These are phyloP conservation scores for Angophora floribunda DNA, from an alignment of 345 rosid genomes.

Conservation along the genomic window DNA sequence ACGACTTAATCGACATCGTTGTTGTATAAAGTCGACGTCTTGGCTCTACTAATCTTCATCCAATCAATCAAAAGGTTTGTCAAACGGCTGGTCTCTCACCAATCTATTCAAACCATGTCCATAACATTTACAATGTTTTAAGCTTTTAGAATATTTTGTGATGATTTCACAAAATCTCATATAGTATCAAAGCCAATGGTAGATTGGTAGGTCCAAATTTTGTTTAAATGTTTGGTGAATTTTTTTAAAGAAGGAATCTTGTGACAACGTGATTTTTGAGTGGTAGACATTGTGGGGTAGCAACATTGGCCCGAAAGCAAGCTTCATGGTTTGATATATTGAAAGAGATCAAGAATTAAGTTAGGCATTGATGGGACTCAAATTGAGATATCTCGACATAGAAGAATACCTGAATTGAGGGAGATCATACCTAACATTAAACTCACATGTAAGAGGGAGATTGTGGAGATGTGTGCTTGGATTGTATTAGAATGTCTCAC, in stretches of 20 bases:
- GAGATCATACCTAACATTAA: neutral
- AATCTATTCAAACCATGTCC: neutral
- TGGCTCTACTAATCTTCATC: neutral
- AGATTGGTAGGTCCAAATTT: fast-evolving
- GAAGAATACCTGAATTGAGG: neutral
- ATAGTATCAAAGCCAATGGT: neutral
- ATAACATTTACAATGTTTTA: neutral
- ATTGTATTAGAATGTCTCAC: too few relatives aligned
- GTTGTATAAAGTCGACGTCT: neutral
- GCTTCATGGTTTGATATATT: neutral
- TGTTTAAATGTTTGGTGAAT: too few relatives aligned
- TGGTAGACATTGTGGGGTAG: too few relatives aligned
- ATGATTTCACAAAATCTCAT: neutral
- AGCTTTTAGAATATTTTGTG: neutral
- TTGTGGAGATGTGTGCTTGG: too few relatives aligned
- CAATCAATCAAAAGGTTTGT: neutral
- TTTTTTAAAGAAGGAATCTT: neutral
- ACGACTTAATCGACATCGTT: neutral
- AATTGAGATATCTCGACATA: too few relatives aligned
- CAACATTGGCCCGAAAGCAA: neutral
- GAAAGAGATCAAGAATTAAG: neutral
- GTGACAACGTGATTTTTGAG: neutral
- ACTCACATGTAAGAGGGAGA: too few relatives aligned
- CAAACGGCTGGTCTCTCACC: neutral
- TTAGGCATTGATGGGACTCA: neutral